These are phyloP conservation scores for Trametes maxima DNA, from an alignment of 768 basidiomycete species.

Conservation along the genomic window DNA sequence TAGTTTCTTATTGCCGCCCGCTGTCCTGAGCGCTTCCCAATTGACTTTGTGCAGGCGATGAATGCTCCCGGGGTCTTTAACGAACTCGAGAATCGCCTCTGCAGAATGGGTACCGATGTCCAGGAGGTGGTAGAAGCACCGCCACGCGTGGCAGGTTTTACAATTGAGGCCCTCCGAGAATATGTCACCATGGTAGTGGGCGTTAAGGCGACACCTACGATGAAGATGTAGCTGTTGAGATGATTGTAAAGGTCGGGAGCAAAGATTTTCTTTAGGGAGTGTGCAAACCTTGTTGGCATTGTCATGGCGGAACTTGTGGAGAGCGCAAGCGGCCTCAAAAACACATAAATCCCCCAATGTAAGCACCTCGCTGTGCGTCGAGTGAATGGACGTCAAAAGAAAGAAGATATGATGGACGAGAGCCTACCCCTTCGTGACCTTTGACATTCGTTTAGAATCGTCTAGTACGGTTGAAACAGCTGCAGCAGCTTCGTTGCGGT, in stretches of 20 bases:
- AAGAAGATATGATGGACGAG: not conserved
- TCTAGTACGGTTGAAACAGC: slow-evolving; percentile 22
- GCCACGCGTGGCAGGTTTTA: slow-evolving; percentile 38
- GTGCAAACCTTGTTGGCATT: not conserved
- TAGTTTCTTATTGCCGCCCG: not conserved
- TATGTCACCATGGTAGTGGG: not conserved
- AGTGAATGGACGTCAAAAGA: not conserved
- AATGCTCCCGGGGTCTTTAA: not conserved
- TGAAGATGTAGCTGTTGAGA: not conserved
- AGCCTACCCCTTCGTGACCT: not conserved
- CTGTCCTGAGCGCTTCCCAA: not conserved
- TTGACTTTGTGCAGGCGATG: slow-evolving; percentile 3
- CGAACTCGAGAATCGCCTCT: slow-evolving; percentile 34
- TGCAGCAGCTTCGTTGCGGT: slow-evolving; percentile 43
- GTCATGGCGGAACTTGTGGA: slow-evolving; percentile 6
- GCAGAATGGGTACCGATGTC: slow-evolving; percentile 40
- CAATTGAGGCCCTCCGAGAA: slow-evolving; percentile 35
- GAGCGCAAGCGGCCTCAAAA: slow-evolving; percentile 29
- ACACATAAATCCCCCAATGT: not conserved
- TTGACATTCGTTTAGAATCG: not conserved
- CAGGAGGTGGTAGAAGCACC: slow-evolving; percentile 43
- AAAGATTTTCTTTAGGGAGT: too few species aligned
- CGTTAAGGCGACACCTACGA: not conserved
- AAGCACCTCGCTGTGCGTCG: not conserved
- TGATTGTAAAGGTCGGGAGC: too few species aligned